Conservation (phyloP, 305 asterid species). For the Coffea humblotiana region DNA sequence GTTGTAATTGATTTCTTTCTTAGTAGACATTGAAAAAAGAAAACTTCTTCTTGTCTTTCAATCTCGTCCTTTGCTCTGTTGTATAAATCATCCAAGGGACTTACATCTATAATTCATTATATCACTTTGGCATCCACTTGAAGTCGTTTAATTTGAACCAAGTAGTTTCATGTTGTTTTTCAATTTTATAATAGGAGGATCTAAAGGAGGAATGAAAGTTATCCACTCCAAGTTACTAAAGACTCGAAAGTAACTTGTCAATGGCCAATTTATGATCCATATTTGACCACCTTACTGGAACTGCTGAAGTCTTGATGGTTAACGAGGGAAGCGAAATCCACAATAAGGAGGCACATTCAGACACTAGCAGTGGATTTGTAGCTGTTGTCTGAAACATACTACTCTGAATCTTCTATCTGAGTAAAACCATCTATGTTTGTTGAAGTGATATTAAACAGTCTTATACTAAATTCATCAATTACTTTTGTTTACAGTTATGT, state of each 20-base stretch:
- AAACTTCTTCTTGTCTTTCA: background rate
- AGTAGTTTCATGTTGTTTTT: background rate
- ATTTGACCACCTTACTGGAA: too few relatives aligned
- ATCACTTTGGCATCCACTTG: background rate
- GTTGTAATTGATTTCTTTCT: too few relatives aligned
- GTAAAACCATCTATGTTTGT: too few relatives aligned
- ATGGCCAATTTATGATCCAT: too few relatives aligned
- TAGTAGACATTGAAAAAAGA: too few relatives aligned
- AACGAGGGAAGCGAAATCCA: background rate
- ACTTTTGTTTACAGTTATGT: background rate
- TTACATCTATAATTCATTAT: too few relatives aligned
- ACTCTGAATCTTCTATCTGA: background rate
- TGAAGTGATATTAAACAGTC: too few relatives aligned
- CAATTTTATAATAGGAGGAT: background rate
- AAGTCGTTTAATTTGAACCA: background rate
- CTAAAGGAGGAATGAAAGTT: background rate
- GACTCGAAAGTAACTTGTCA: too few relatives aligned
- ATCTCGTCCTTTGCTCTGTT: too few relatives aligned
- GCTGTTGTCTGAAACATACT: background rate
- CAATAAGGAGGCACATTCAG: background rate
- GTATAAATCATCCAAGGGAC: background rate
- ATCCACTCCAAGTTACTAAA: background rate
- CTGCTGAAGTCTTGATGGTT: too few relatives aligned
- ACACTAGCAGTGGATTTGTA: background rate
- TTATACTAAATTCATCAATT: background rate